phyloP scores from a whole-genome alignment of 139 green algal genomes.

The Axilococcus clingmanii region DNA sequence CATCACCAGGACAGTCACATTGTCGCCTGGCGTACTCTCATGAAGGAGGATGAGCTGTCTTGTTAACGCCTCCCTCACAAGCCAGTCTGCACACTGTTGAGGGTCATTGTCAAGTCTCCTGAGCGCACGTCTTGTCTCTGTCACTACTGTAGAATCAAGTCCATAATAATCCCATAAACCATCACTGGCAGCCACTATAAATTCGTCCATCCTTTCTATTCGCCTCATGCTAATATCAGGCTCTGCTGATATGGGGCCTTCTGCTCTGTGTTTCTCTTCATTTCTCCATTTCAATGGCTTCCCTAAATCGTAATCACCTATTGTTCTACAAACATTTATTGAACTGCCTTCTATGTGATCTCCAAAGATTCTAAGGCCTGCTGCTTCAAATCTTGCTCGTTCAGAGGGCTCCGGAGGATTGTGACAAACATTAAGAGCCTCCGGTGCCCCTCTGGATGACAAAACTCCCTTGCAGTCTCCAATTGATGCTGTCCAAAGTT shows the following conservation, averaged over 20 bases:
- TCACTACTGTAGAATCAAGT: conserved; percentile 19
- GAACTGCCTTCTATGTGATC: conserved; percentile 25
- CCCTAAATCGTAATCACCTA: conserved; percentile 33
- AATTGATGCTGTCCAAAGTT: conserved; percentile 22
- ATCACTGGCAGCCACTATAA: conserved; percentile 23
- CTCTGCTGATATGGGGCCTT: conserved; percentile 18
- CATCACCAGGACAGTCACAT: conserved; percentile 24
- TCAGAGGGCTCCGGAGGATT: conserved; percentile 21
- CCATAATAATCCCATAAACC: conserved; percentile 34
- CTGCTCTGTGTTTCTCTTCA: background rate
- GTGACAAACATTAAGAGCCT: conserved; percentile 22
- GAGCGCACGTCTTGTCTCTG: conserved; percentile 13
- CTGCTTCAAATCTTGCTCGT: conserved; percentile 16
- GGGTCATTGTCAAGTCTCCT: conserved; percentile 9
- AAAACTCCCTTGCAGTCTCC: conserved; percentile 29
- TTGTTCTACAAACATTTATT: conserved; percentile 31
- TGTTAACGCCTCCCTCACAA: conserved; percentile 13
- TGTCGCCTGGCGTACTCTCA: conserved; percentile 18
- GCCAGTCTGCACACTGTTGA: conserved; percentile 11
- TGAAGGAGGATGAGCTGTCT: conserved; percentile 15
- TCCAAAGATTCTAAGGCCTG: conserved; percentile 12
- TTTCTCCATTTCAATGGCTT: conserved; percentile 23
- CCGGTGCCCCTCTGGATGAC: conserved; percentile 8
- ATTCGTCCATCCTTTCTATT: conserved; percentile 13
- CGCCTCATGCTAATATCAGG: conserved; percentile 9